Evolutionary conservation across 1,139 yeast species (phyloP), one percentile per base, ranked within the genome.

Genomic region (Nakaseomyces kungkrabaensis): DNA sequence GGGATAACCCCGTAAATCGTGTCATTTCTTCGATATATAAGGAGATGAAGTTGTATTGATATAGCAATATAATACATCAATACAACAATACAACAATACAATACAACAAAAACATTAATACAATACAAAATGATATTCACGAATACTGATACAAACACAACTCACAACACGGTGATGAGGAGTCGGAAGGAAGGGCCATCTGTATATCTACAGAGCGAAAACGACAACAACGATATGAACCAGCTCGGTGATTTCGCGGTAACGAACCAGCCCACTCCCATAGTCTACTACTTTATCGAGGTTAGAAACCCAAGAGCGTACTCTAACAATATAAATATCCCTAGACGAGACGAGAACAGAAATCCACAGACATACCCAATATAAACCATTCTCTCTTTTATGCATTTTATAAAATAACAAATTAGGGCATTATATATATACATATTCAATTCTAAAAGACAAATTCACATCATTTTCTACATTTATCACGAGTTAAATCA

Each of bases 231-330:
- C 8, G 49, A 25, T 33, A 33, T 33, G 26, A 11, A 8, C 8
- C 42, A 50, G 24, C 48, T 36, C 7, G 58, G 58, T 6, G 53
- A 49, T 34, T 54, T 54, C 29, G 45, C 50, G 11, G 53, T 53
- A 11, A 34, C 49, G 31, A 51, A 53, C 37, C 56, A 54, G 32
- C 49, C 46, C 25, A 52, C 52, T 27, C 58, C 57, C 5, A 54
- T 54, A 2, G 50, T 55, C 4, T 55, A 55, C 43, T 55, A 55
- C 43, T 54, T 55, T 27, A 47, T 55, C 5, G 50, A 54, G 37
- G 13, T 54, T 9, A 24, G 42, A 22, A 6, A 13, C n/a, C 40
- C 40, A 17, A 29, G 31, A 9, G 31, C 40, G 40, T 13, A 37
- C 40, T 37, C 40, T 22, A 22, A 13, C 40, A 36, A 11, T 13